A percentile compares a stretch with the other conserved stretches of the same genome.
phyloP scores from a whole-genome alignment of 352 stramenopile species.

The Phytophthora tentaculata region DNA sequence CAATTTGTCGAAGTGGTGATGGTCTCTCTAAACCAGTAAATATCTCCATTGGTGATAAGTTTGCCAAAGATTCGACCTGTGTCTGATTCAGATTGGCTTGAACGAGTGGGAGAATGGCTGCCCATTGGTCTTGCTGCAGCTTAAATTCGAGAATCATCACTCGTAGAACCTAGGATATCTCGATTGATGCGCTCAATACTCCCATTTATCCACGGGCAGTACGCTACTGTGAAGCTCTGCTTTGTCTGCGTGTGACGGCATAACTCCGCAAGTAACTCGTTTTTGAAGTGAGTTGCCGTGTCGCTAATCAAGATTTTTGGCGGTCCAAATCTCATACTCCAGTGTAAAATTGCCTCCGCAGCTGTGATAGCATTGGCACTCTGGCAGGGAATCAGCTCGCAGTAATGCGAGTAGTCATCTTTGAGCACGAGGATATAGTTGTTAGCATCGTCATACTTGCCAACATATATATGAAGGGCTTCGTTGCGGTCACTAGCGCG shows the following conservation, averaged over 20 bases:
- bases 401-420: conserved; percentile 15
- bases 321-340: conserved; percentile 5
- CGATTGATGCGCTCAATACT: conserved; percentile 4
- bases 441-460: conserved; percentile 6
- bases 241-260: conserved; percentile 1
- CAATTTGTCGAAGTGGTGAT: too few species aligned
- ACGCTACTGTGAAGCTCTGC: conserved; percentile 14
- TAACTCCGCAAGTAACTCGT: conserved; percentile 9
- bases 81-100: not conserved
- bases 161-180: conserved; percentile 11
- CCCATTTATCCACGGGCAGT: conserved; percentile 15
- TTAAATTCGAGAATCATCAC: conserved; percentile 7
- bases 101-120: not conserved
- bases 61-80: not conserved
- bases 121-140: not conserved
- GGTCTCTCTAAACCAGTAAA: too few species aligned
- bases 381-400: conserved; percentile 4
- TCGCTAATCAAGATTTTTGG: conserved; percentile 13
- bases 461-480: conserved; percentile 8
- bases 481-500: conserved; percentile 4
- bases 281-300: conserved; percentile 11
- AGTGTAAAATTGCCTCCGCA: conserved; percentile 7
- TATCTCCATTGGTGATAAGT: not conserved
- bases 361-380: not conserved
- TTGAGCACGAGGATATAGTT: conserved; percentile 10